Base-by-base conservation (phyloP, 2,329 filamentous ascomycete genomes). In the Lasiodiplodia sp. region DNA sequence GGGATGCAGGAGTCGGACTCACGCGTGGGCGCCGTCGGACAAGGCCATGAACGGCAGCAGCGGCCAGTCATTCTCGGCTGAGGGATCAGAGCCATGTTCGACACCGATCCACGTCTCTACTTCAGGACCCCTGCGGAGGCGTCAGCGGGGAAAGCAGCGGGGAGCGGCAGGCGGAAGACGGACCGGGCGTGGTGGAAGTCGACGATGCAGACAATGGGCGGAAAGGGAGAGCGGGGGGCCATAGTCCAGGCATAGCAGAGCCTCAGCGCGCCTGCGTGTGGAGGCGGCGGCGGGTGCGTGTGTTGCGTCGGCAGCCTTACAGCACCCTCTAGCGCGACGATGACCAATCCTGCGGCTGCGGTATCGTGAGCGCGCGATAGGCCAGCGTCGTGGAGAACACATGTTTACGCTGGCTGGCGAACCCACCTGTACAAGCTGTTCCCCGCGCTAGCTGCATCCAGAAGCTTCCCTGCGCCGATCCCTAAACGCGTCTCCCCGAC, bases 11-110 rank as follows among this genome's bases (percentile, higher is more conserved):
- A 44, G 12, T 25, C 28, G 65, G 16, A 85, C 91, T 83, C 86
- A 96, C 90, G 94, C 90, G 84, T 99, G 96, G 66, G 96, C 96
- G 66, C 96, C 96, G 79, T 99, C 96, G 69, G 93, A 96, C 76
- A 99, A 83, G 31, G 96, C 96, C 93, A 98, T 97, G 80, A 99
- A 99, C 0, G 96, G 94, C 70, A 99, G 85, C 73, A 97, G 81
- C 34, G 90, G 87, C 96, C 96, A 99, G 77, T 96, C 93, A 81
- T 96, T 95, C 69, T 94, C 91, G 56, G 82, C 84, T 3, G 92
- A 92, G 12, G 95, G 93, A 80, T 97, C 94, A 69, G 83, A 85
- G 66, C 90, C 92, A 73, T 94, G 90, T 23, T 90, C 83, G 40
- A 83, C 88, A 70, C 93, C 94, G 77, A 97, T 93, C 92, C 95